Evolutionary conservation across 441 rosid species (phyloP), one percentile per base, ranked within the genome.

Genomic region (Populus hybrid): DNA sequence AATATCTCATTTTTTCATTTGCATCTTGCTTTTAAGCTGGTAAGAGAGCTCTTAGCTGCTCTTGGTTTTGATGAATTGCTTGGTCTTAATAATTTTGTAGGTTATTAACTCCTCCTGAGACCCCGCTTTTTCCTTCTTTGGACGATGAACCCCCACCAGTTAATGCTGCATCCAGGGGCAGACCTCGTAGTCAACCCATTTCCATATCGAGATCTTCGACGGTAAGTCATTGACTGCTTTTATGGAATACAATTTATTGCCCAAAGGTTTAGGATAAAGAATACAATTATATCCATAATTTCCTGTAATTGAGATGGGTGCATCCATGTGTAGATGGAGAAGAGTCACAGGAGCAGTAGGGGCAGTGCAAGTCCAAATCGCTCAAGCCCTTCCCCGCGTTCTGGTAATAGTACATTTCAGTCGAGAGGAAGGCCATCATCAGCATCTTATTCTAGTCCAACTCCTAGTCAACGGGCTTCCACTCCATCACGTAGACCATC

Each of bases 301-400:
- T 72, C 59, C 40, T 68, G 64, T 63, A 70, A 67, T 32, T 69
- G 77, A 80, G 68, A 24, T 72, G 24, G 30, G 40, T 77, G 40
- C 24, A 73, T 79, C 70, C 26, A 26, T 82, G 57, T 85, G 86
- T 86, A 96, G 99, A 91, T 93, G 98, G 99, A 93, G 85, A 96
- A 89, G 88, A 94, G 97, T 83, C 86, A 89, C 80, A 87, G 95
- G 81, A 93, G 97, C 89, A 93, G 95, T 83, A 90, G 91, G 80
- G 99, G 98, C 77, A 93, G 99, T 81, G 90, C 98, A 75, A 96
- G 99, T 83, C 99, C 99, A 74, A 96, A 89, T 82, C 97, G 97
- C 71, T 87, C 88, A 70, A 96, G 99, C 85, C 90, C 92, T 84
- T 96, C 99, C 35, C 98, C 98, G 61, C 90, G 92, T 69, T 90